Percentiles rank a stretch among this genome's conserved stretches.
Evolutionary conservation across 768 basidiomycete genomes (phyloP).

Genomic region (Pulveroboletus frians): DNA sequence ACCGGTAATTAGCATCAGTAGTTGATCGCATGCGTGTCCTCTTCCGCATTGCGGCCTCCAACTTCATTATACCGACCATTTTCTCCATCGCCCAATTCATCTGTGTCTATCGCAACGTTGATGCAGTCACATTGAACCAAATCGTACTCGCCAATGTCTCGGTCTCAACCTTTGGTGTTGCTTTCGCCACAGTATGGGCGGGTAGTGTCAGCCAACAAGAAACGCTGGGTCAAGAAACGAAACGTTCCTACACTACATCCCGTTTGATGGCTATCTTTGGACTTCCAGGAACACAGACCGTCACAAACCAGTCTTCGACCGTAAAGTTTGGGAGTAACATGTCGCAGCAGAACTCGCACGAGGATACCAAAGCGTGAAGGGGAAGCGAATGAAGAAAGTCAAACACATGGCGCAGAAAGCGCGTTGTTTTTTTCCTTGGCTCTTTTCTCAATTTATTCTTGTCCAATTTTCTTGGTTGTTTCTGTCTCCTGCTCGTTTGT

Average conservation of each 20-base stretch:
- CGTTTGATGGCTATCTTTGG: background rate
- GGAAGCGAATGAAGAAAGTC: no score
- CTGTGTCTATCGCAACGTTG: background rate
- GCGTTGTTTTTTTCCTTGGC: no score
- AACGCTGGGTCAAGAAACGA: background rate
- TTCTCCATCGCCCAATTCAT: constrained; percentile 13
- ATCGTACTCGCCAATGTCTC: constrained; percentile 6
- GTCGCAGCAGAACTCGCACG: no score
- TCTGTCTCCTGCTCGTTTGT: no score
- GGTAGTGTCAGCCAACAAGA: constrained; percentile 1
- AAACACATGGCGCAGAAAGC: no score
- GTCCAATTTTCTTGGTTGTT: no score
- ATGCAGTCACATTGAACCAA: background rate
- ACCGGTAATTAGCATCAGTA: background rate
- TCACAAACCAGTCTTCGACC: background rate
- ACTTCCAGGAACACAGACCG: background rate
- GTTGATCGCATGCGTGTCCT: constrained; percentile 12
- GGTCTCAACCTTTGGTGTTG: constrained; percentile 12
- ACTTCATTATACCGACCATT: constrained; percentile 22
- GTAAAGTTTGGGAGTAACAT: no score
- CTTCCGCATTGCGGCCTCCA: constrained; percentile 24
- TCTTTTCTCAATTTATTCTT: no score
- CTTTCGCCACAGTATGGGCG: constrained; percentile 3
- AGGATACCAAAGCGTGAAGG: background rate
- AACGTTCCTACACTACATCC: background rate